A percentile compares a stretch with the other conserved stretches of the same genome.
Evolutionary conservation across 495 filamentous ascomycete species (phyloP).

Genomic region (Penicillium odoratum): DNA sequence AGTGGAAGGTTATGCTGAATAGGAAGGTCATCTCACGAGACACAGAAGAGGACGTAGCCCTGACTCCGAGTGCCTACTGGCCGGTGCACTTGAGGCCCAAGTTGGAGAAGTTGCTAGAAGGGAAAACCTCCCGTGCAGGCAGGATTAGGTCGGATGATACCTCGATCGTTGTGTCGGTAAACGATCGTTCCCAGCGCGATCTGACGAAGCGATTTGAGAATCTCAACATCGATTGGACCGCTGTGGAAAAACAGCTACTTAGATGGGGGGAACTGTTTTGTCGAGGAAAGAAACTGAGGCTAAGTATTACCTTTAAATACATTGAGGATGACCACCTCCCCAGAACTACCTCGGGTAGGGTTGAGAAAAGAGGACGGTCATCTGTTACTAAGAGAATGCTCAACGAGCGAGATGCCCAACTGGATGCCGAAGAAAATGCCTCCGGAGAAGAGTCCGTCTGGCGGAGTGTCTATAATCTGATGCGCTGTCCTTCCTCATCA

Average conservation of each 20-base stretch:
- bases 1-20: constrained; percentile 34
- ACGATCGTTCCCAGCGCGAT: not conserved
- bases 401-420: constrained; percentile 26
- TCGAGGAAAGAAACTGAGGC: constrained; percentile 15
- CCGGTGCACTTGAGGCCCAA: too few relatives aligned
- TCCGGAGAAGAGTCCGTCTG: constrained; percentile 17
- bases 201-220: not conserved
- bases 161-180: not conserved
- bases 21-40: constrained; percentile 25
- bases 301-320: constrained; percentile 16
- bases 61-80: constrained; percentile 27
- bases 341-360: constrained; percentile 5
- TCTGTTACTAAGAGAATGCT: constrained; percentile 22
- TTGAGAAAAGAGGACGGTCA: constrained; percentile 23
- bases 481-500: constrained; percentile 5
- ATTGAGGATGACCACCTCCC: constrained; percentile 9
- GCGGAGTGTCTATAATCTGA: constrained; percentile 2
- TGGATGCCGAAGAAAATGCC: constrained; percentile 26
- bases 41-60: constrained; percentile 30
- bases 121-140: constrained; percentile 12
- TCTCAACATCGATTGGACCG: constrained; percentile 6
- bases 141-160: not conserved
- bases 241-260: constrained; percentile 9
- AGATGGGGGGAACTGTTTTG: constrained; percentile 6
- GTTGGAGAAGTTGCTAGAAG: constrained; percentile 14